Percentiles rank a stretch among this genome's conserved stretches.
Evolutionary conservation across 306 rosid genomes (phyloP).

Genomic region (Castanea crenata): DNA sequence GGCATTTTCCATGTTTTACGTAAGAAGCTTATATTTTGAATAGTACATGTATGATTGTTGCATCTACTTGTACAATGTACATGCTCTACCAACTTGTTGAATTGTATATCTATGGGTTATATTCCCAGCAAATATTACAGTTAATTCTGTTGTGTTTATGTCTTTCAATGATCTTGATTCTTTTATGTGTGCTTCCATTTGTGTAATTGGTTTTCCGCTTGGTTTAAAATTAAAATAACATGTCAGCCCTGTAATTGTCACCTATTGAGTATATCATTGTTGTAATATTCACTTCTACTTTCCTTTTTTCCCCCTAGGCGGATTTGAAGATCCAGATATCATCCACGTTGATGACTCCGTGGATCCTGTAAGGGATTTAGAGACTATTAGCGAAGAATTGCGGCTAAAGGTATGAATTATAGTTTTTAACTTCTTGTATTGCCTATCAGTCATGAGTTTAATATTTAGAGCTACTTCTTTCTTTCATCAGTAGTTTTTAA

Average conservation of each 20-base stretch:
- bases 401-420: slow-evolving; percentile 69
- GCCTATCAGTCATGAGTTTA: neutral
- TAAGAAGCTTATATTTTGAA: slow-evolving; percentile 38
- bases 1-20: slow-evolving; percentile 97
- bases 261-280: neutral
- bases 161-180: neutral
- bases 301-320: slow-evolving; percentile 46
- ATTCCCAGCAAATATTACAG: neutral
- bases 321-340: slow-evolving; percentile 96
- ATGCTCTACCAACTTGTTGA: neutral
- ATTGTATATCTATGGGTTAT: neutral
- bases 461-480: neutral
- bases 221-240: neutral
- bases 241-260: neutral
- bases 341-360: slow-evolving; percentile 91
- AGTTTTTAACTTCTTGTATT: neutral
- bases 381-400: slow-evolving; percentile 75
- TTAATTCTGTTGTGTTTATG: neutral
- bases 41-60: neutral
- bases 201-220: neutral
- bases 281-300: neutral
- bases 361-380: slow-evolving; percentile 98
- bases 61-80: neutral
- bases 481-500: neutral
- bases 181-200: neutral